Base-by-base conservation (phyloP, 73 alveolate genomes). In the Paraurostyla sp. region DNA sequence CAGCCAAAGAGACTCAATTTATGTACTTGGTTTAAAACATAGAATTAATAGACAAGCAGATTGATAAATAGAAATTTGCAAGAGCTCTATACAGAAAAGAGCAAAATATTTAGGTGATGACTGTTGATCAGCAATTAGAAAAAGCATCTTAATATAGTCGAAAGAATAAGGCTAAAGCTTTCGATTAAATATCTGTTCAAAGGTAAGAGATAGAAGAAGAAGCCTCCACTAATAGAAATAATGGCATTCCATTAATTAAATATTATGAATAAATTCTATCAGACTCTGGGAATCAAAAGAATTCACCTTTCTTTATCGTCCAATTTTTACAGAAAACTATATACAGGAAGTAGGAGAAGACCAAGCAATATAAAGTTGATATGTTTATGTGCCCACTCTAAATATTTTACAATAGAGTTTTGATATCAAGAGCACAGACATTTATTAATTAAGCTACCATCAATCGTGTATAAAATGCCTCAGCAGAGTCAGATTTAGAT, bases 151-250 rank as follows among this genome's bases (percentile, higher is more conserved):
- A 32, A 73, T 29, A 23, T 20, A 73, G 41, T 27, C 42, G 71
- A 48, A 27, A 43, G 27, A 73, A 50, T 1, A 73, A 56, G 27
- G 4, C 27, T 16, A 73, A 40, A 38, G 6, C 41, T 2, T 4
- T 22, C 16, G 82, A 65, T 18, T 38, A 22, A 9, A 65, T 33
- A 33, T 29, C 69, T 30, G 91, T n/a, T n/a, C n/a, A 81, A 18
- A 56, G 48, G 38, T 41, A 51, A 23, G 92, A 83, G 45, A 83
- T 83, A 11, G 92, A 83, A 11, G 92, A 83, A 83, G 92, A 83
- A 65, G 73, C 85, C 16, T 49, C 35, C 33, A 60, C 92, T 9
- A 83, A 56, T 29, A 56, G 20, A 29, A 83, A 83, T 59, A 83
- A 83, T 65, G 92, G 92, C 0, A 18, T 56, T 4, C 92, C 92